These are phyloP conservation scores for Cordyceps pruinosa DNA, from an alignment of 2,329 filamentous ascomycete genomes.

Conservation along the genomic window DNA sequence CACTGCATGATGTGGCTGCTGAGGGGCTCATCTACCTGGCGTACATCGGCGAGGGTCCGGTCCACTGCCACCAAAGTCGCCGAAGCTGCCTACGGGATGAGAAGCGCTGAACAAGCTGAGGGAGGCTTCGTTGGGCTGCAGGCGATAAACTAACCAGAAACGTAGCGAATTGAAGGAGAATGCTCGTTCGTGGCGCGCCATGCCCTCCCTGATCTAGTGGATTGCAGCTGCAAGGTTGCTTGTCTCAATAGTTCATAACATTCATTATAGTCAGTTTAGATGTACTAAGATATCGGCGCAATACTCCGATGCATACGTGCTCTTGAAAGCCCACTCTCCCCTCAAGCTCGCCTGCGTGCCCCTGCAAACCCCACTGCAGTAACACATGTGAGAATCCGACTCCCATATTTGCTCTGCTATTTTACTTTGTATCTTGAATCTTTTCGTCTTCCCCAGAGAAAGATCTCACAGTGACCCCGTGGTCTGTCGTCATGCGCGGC, in stretches of 20 bases:
- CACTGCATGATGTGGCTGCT: neutral
- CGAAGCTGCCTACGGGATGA: neutral
- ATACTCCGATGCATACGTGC: neutral
- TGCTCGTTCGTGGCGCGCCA: neutral
- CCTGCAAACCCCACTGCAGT: neutral
- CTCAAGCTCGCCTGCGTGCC: neutral
- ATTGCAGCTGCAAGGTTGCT: neutral
- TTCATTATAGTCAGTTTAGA: neutral
- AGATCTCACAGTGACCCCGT: neutral
- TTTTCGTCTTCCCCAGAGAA: neutral
- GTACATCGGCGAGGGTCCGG: neutral
- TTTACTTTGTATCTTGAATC: neutral
- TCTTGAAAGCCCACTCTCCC: neutral
- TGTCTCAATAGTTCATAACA: neutral
- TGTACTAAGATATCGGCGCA: neutral
- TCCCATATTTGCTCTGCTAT: neutral
- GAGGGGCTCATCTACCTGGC: neutral
- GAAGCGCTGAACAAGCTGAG: neutral
- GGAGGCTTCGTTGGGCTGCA: too few species aligned
- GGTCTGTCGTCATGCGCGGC: conserved; percentile 1
- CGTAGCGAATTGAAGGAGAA: neutral
- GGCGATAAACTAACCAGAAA: neutral
- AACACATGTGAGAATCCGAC: neutral
- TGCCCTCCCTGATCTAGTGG: neutral
- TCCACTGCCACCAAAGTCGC: neutral